Percentiles rank a stretch among this genome's conserved stretches.
phyloP scores from a whole-genome alignment of 1,284 basidiomycete genomes.

The Leccinum fallax region DNA sequence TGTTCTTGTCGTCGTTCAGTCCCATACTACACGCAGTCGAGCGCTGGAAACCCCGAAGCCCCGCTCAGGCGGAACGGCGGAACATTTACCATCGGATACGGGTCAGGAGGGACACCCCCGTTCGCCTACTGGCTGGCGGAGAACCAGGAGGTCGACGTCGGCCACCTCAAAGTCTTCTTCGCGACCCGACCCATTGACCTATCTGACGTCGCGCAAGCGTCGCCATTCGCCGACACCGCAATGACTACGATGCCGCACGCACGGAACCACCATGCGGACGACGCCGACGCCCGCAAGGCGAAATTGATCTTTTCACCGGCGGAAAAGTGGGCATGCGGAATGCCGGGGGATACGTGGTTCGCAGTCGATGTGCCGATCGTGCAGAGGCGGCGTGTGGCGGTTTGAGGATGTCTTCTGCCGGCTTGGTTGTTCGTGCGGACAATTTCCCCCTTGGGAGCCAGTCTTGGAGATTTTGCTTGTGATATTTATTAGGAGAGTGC shows the following conservation, averaged over 20 bases:
- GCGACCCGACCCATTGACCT: neutral
- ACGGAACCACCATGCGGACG: neutral
- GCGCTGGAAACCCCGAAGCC: neutral
- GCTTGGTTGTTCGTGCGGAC: neutral
- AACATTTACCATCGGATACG: neutral
- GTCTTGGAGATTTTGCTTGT: neutral
- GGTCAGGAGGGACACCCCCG: neutral
- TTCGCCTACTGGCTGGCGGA: neutral
- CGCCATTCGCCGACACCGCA: neutral
- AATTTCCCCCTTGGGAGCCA: neutral
- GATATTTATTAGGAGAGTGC: neutral
- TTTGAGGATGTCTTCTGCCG: neutral
- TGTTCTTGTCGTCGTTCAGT: conserved; percentile 4
- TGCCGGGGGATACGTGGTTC: neutral
- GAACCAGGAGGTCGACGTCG: neutral
- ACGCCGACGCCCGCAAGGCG: neutral
- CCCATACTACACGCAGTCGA: conserved; percentile 15
- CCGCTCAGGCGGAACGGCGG: neutral
- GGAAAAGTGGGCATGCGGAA: neutral
- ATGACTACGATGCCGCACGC: neutral
- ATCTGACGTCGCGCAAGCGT: neutral
- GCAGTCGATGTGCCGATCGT: neutral
- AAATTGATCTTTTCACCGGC: neutral
- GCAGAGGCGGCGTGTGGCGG: neutral
- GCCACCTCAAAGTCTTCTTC: conserved; percentile 1